A percentile compares a stretch with the other conserved stretches of the same genome.
Conservation (phyloP, 441 rosid genomes). For the Melastoma candidum region DNA sequence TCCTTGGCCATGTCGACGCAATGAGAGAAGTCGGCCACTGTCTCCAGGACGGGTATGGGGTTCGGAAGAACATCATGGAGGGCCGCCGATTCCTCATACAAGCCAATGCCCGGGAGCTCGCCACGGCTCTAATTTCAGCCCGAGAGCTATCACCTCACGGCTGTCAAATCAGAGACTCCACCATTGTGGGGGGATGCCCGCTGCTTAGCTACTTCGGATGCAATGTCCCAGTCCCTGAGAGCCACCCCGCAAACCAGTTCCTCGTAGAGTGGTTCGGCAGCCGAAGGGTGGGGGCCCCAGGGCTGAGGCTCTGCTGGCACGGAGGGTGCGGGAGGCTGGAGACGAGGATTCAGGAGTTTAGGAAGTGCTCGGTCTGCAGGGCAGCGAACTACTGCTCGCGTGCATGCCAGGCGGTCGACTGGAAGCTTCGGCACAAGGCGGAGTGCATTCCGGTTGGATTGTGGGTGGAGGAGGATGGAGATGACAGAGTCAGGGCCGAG, state of each 20-base stretch:
- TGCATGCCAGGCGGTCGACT: constrained; percentile 83
- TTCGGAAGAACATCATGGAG: constrained; percentile 35
- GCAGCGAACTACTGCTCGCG: constrained; percentile 76
- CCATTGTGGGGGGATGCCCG: constrained; percentile 16
- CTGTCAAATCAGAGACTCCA: not conserved
- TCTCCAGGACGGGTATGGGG: constrained; percentile 90
- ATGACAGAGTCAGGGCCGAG: constrained; percentile 17
- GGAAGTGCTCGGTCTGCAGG: constrained; percentile 81
- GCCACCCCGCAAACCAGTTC: constrained; percentile 61
- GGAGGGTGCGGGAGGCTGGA: constrained; percentile 79
- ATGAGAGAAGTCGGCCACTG: constrained; percentile 84
- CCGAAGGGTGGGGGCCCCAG: constrained; percentile 15
- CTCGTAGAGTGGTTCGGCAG: constrained; percentile 59
- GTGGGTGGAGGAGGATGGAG: constrained; percentile 21
- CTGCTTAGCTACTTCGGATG: constrained; percentile 45
- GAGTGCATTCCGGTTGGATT: constrained; percentile 48
- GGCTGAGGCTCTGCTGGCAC: constrained; percentile 58
- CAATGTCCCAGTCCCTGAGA: constrained; percentile 37
- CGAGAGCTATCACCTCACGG: not conserved
- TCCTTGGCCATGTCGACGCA: constrained; percentile 67
- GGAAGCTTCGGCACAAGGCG: constrained; percentile 66
- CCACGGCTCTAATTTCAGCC: constrained; percentile 18
- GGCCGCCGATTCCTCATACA: constrained; percentile 71
- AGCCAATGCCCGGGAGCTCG: constrained; percentile 74
- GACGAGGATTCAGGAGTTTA: constrained; percentile 64